Evolutionary conservation across 2,329 filamentous ascomycete species (phyloP).

Genomic region (Sphaceloma murrayae): DNA sequence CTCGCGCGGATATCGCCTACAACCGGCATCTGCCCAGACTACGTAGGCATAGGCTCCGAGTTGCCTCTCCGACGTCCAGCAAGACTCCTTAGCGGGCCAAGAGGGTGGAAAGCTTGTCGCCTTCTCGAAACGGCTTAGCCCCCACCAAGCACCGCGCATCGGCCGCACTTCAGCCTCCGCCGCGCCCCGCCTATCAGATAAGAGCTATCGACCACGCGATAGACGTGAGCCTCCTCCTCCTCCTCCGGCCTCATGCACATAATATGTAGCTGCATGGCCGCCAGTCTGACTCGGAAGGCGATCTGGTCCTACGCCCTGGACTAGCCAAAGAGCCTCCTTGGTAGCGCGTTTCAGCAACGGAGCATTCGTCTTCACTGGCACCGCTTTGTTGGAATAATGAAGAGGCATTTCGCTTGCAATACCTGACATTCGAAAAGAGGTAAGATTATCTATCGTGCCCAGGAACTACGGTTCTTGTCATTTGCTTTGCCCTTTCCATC

Average conservation of each 20-base stretch:
- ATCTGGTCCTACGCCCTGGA: too few species aligned
- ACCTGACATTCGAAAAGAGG: background rate
- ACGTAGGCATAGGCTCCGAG: too few species aligned
- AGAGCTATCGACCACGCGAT: slow-evolving; percentile 3
- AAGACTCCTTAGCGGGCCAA: slow-evolving; percentile 3
- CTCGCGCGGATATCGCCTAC: slow-evolving; percentile 6
- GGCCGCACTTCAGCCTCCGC: slow-evolving; percentile 7
- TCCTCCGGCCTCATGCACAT: background rate
- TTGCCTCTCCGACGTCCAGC: too few species aligned
- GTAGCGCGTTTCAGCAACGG: too few species aligned
- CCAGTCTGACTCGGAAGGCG: too few species aligned
- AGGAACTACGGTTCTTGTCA: background rate
- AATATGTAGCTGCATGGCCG: background rate
- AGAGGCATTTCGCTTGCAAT: background rate
- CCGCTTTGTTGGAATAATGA: background rate
- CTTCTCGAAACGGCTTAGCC: slow-evolving; percentile 14
- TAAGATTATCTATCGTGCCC: background rate
- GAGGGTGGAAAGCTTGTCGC: slow-evolving; percentile 11
- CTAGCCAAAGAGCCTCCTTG: too few species aligned
- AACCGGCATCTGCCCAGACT: slow-evolving; percentile 1
- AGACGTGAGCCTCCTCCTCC: background rate
- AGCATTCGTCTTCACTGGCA: too few species aligned
- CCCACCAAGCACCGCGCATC: background rate
- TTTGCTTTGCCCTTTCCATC: background rate
- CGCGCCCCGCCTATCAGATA: slow-evolving; percentile 14